Percentiles rank a stretch among this genome's conserved stretches.
phyloP scores from a whole-genome alignment of 768 basidiomycete genomes.

The Rhodotorula diobovata region DNA sequence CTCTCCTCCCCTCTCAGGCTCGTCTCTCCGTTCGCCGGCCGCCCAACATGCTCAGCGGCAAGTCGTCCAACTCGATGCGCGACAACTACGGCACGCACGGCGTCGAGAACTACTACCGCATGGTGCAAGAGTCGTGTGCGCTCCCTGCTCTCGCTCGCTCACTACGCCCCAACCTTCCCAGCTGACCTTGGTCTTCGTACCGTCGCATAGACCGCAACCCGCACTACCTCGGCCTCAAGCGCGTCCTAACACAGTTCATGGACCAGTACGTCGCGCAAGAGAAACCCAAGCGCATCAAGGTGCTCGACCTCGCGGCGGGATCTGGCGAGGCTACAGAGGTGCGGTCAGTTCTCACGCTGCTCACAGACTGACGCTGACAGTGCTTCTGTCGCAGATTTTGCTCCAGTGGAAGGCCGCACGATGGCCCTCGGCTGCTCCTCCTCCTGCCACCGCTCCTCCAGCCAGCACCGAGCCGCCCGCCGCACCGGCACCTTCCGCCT shows the following conservation, averaged over 20 bases:
- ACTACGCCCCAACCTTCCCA: not conserved
- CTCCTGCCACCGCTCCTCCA: not conserved
- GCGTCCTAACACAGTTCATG: conserved; percentile 52
- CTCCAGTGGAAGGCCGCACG: conserved; percentile 12
- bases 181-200: too few species aligned
- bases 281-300: conserved; percentile 49
- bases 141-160: not conserved
- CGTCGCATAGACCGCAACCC: conserved; percentile 57
- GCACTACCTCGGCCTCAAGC: conserved; percentile 63
- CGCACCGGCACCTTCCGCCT: not conserved
- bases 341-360: not conserved
- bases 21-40: not conserved
- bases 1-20: not conserved
- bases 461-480: too few species aligned
- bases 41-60: conserved; percentile 38
- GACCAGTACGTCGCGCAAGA: conserved; percentile 48
- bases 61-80: conserved; percentile 53
- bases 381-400: not conserved
- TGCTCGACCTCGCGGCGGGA: conserved; percentile 63
- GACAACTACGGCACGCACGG: conserved; percentile 57
- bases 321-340: conserved; percentile 40
- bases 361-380: not conserved
- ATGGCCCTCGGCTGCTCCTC: conserved; percentile 1
- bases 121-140: conserved; percentile 30
- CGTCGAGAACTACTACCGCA: conserved; percentile 53